Conservation (phyloP, 1,284 basidiomycete species). For the Tylopilus sp. region DNA sequence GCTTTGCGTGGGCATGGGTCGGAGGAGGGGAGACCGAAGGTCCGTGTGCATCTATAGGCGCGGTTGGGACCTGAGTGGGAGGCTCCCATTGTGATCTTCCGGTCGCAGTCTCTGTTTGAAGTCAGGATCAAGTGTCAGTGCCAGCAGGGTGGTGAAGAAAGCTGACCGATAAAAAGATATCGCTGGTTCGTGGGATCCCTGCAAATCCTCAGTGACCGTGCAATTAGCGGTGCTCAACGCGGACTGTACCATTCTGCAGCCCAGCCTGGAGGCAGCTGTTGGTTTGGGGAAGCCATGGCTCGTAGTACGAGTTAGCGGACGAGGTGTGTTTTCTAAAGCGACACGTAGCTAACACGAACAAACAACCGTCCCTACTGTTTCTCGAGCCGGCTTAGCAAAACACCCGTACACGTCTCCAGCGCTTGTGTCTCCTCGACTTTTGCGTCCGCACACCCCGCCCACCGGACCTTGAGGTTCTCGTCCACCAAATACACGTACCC, state of each 20-base stretch:
- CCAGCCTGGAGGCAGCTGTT: conserved; percentile 86
- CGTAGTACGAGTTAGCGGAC: neutral
- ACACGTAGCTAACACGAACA: conserved; percentile 37
- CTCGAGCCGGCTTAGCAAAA: conserved; percentile 61
- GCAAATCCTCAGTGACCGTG: conserved; percentile 11
- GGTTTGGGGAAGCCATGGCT: conserved; percentile 61
- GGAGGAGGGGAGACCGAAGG: conserved; percentile 41
- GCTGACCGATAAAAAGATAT: conserved; percentile 78
- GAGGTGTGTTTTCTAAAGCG: conserved; percentile 22
- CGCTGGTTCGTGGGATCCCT: conserved; percentile 82
- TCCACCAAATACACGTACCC: conserved; percentile 95
- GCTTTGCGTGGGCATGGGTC: conserved; percentile 46
- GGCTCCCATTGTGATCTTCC: conserved; percentile 68
- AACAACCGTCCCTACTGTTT: conserved; percentile 27
- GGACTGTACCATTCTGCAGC: conserved; percentile 74
- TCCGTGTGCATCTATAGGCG: conserved; percentile 37
- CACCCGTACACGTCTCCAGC: conserved; percentile 70
- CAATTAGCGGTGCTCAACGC: accelerated
- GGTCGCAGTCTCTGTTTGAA: conserved; percentile 45
- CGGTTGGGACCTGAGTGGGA: conserved; percentile 40
- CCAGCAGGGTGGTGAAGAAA: neutral
- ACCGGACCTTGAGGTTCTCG: conserved; percentile 79
- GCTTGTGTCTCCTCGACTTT: conserved; percentile 69
- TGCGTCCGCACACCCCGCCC: conserved; percentile 90
- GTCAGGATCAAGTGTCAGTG: conserved; percentile 16